Evolutionary conservation across 192 early-diverging fungal genomes (phyloP).

Genomic region (Podila horticola): DNA sequence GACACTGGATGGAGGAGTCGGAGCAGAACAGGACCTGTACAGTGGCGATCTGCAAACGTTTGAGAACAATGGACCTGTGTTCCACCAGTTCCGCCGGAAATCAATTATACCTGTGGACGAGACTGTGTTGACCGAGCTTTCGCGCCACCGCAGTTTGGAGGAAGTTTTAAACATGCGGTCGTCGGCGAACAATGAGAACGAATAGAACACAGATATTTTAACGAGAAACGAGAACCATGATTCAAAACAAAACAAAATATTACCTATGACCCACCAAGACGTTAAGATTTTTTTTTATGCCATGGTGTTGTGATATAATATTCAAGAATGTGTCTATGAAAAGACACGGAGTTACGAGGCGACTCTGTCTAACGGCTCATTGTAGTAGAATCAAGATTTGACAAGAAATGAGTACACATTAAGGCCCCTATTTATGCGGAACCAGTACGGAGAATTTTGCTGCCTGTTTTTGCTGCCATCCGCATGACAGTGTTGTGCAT

Average conservation of each 20-base stretch:
- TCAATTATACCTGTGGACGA: slow-evolving; percentile 75
- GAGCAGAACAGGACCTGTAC: slow-evolving; percentile 36
- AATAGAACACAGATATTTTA: background rate
- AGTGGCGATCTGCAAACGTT: slow-evolving; percentile 57
- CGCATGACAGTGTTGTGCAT: no score
- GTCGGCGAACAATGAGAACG: slow-evolving; percentile 17
- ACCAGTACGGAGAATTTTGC: no score
- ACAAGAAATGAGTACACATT: no score
- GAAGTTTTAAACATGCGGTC: slow-evolving; percentile 56
- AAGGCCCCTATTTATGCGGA: no score
- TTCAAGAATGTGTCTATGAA: no score
- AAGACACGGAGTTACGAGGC: no score
- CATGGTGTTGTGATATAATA: no score
- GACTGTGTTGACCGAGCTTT: slow-evolving; percentile 64
- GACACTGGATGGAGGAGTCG: slow-evolving; percentile 10
- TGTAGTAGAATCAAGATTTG: no score
- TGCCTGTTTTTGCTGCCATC: no score
- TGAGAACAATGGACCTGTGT: slow-evolving; percentile 50
- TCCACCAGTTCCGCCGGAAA: slow-evolving; percentile 67
- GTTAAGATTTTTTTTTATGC: no score
- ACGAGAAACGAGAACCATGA: background rate
- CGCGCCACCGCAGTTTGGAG: slow-evolving; percentile 66
- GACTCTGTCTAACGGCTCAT: no score
- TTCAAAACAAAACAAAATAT: background rate
- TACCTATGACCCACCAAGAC: background rate